Percentiles rank a stretch among this genome's conserved stretches.
Conservation (phyloP, 331 rosid species). For the Prunus yedoensis region DNA sequence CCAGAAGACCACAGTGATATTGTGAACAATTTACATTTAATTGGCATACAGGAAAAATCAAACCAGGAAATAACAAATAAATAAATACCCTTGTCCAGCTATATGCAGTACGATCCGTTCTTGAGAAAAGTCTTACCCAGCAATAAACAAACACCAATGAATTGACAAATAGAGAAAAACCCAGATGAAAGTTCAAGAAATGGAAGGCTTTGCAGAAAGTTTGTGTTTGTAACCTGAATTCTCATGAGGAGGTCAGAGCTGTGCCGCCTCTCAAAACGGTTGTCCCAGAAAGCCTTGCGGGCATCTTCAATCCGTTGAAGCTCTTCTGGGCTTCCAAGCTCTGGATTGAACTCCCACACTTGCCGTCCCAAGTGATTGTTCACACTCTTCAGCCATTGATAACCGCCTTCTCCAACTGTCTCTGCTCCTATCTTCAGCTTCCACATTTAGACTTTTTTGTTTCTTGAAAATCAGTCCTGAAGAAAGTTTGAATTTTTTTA, state of each 20-base stretch:
- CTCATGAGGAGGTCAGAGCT: constrained; percentile 41
- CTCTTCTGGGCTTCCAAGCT: constrained; percentile 31
- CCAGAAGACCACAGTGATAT: background rate
- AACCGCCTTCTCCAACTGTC: constrained; percentile 20
- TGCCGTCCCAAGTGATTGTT: constrained; percentile 39
- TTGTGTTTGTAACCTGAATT: constrained; percentile 22
- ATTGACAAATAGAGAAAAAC: background rate
- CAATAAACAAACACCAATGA: background rate
- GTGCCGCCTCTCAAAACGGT: constrained; percentile 36
- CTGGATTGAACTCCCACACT: constrained; percentile 39
- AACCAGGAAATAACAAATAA: background rate
- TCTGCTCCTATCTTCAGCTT: constrained; percentile 17
- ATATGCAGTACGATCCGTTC: background rate
- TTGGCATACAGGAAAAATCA: background rate
- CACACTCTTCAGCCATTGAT: constrained; percentile 27
- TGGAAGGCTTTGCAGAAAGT: background rate
- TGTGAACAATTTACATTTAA: background rate
- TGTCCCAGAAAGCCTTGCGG: constrained; percentile 25
- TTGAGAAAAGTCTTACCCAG: background rate
- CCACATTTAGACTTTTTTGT: too few species aligned
- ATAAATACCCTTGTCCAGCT: background rate
- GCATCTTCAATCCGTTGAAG: constrained; percentile 30
- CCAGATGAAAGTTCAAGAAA: background rate
- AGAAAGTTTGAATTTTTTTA: too few species aligned
- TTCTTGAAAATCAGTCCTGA: too few species aligned